These are phyloP conservation scores for Carpinus viminea DNA, from an alignment of 306 rosid genomes.

Conservation along the genomic window DNA sequence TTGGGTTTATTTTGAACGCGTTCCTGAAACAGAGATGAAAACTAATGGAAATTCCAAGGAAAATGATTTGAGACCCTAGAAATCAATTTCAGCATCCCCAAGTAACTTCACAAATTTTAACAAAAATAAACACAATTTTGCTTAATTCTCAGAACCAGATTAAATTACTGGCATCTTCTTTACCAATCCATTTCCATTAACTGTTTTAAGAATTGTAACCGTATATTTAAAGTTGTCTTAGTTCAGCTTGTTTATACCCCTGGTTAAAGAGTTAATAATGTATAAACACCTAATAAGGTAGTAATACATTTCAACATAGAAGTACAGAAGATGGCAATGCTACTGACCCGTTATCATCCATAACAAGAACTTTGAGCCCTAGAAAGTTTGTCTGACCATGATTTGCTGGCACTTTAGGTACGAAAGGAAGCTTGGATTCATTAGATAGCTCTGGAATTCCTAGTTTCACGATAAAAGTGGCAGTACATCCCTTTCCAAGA, in stretches of 20 bases:
- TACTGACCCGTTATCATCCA: conserved; percentile 96
- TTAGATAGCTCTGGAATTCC: conserved; percentile 69
- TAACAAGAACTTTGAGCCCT: conserved; percentile 80
- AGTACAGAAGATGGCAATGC: conserved; percentile 32
- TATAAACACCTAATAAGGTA: background rate
- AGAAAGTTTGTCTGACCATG: conserved; percentile 58
- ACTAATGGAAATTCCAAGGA: background rate
- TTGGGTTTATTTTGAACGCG: background rate
- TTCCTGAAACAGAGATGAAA: background rate
- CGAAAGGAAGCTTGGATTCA: conserved; percentile 56
- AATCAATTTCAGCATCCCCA: background rate
- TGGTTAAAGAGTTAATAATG: background rate
- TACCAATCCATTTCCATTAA: background rate
- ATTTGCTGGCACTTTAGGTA: conserved; percentile 52
- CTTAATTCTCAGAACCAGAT: conserved; percentile 4
- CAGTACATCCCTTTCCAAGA: conserved; percentile 83
- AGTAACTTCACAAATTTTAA: background rate
- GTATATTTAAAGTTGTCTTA: background rate
- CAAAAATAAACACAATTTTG: background rate
- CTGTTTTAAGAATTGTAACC: background rate
- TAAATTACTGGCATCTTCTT: background rate
- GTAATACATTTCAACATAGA: background rate
- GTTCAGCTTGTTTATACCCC: background rate
- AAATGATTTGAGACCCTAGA: background rate
- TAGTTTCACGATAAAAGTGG: conserved; percentile 77